A percentile compares a stretch with the other conserved stretches of the same genome.
phyloP scores from a whole-genome alignment of 2,329 filamentous ascomycete genomes.

The Fusarium sp. region DNA sequence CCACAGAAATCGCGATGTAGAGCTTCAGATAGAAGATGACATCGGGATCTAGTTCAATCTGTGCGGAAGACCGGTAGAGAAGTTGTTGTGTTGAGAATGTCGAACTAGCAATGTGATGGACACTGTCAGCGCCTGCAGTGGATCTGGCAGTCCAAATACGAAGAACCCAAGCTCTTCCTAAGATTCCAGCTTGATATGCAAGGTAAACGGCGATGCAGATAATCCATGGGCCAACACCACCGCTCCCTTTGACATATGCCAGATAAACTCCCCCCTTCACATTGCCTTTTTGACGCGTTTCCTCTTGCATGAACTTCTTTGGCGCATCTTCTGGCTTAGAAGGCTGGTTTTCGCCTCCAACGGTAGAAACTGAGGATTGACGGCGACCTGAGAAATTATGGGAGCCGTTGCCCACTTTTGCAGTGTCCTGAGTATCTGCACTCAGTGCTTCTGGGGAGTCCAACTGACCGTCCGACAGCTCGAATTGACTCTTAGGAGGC shows the following conservation, averaged over 20 bases:
- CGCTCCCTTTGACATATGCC: slow-evolving; percentile 73
- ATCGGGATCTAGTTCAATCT: slow-evolving; percentile 50
- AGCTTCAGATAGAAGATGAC: slow-evolving; percentile 74
- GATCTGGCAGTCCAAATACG: slow-evolving; percentile 66
- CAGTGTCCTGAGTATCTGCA: slow-evolving; percentile 55
- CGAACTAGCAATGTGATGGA: slow-evolving; percentile 54
- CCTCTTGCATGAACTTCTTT: slow-evolving; percentile 80
- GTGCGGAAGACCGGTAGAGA: slow-evolving; percentile 53
- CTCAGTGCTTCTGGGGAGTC: slow-evolving; percentile 15
- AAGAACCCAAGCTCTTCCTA: slow-evolving; percentile 73
- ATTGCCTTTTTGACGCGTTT: slow-evolving; percentile 74
- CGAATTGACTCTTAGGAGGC: background rate
- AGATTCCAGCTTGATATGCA: slow-evolving; percentile 62
- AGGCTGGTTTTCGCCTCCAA: slow-evolving; percentile 33
- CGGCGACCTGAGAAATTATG: background rate
- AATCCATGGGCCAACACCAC: slow-evolving; percentile 66
- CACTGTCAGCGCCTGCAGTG: background rate
- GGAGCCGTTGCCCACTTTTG: slow-evolving; percentile 37
- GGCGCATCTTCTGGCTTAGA: slow-evolving; percentile 66
- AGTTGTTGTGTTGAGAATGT: slow-evolving; percentile 59
- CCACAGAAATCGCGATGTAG: slow-evolving; percentile 75
- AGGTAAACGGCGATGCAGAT: slow-evolving; percentile 65
- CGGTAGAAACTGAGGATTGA: background rate
- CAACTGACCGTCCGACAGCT: background rate
- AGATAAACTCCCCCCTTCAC: slow-evolving; percentile 74